Conservation (phyloP, 2,329 filamentous ascomycete species). For the Alternaria tenuissima region DNA sequence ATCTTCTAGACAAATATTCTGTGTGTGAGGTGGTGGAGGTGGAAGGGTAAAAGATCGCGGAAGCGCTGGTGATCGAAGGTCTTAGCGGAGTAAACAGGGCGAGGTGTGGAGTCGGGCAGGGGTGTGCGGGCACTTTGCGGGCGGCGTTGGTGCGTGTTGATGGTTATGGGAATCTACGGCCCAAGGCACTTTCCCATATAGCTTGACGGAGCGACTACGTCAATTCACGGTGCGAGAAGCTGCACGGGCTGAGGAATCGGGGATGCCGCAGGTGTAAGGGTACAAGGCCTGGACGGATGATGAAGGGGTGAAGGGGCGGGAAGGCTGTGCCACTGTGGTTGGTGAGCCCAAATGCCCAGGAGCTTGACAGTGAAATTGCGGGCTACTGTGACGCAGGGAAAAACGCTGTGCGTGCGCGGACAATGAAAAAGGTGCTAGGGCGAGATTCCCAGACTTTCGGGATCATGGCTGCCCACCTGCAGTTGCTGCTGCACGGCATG, state of each 20-base stretch:
- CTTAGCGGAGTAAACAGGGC: slow-evolving; percentile 34
- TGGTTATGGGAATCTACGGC: slow-evolving; percentile 26
- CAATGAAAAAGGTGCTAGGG: slow-evolving; percentile 15
- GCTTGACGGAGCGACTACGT: slow-evolving; percentile 28
- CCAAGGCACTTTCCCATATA: slow-evolving; percentile 29
- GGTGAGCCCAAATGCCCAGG: slow-evolving; percentile 11
- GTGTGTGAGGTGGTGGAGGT: slow-evolving; percentile 14
- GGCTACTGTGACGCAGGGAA: slow-evolving; percentile 13
- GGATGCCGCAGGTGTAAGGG: background rate
- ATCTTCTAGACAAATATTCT: slow-evolving; percentile 22
- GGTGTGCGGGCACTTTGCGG: slow-evolving; percentile 17
- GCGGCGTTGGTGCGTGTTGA: slow-evolving; percentile 10
- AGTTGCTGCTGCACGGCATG: slow-evolving; percentile 16
- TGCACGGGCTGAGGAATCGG: slow-evolving; percentile 8
- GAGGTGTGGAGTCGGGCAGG: slow-evolving; percentile 35
- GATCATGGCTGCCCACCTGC: slow-evolving; percentile 22
- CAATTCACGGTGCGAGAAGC: background rate
- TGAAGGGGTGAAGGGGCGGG: slow-evolving; percentile 7
- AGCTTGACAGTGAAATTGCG: background rate
- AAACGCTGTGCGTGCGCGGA: slow-evolving; percentile 19
- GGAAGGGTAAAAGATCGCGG: slow-evolving; percentile 29
- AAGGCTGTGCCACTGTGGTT: slow-evolving; percentile 8
- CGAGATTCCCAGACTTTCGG: slow-evolving; percentile 26
- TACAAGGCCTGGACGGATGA: background rate
- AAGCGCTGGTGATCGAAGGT: slow-evolving; percentile 34